Evolutionary conservation across 1,139 yeast species (phyloP).

Genomic region (Kurtzmaniella natalensis): DNA sequence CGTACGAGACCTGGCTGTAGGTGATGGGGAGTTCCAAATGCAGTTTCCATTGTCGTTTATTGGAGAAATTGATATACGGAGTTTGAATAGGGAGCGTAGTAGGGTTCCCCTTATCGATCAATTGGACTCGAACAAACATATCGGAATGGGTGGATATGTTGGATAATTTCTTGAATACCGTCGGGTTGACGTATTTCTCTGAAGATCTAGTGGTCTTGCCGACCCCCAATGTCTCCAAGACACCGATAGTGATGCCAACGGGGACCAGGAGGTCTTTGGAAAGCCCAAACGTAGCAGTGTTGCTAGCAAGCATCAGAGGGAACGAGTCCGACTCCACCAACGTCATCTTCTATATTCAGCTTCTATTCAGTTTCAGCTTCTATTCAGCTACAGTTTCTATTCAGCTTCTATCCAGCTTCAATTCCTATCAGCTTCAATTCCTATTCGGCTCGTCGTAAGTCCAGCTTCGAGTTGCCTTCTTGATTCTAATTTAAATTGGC

Average conservation of each 20-base stretch:
- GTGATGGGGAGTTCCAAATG: constrained; percentile 69
- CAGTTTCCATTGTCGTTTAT: constrained; percentile 43
- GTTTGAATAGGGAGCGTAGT: constrained; percentile 68
- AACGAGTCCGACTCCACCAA: neutral
- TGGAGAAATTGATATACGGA: constrained; percentile 55
- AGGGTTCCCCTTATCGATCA: constrained; percentile 54
- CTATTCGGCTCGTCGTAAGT: too few relatives aligned
- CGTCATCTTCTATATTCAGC: too few relatives aligned
- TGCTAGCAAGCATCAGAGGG: constrained; percentile 12
- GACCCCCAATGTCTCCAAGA: constrained; percentile 20
- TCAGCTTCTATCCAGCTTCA: too few relatives aligned
- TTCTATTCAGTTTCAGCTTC: too few relatives aligned
- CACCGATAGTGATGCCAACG: constrained; percentile 31
- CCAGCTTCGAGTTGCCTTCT: too few relatives aligned
- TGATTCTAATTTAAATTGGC: too few relatives aligned
- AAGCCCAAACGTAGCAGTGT: constrained; percentile 63
- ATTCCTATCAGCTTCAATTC: too few relatives aligned
- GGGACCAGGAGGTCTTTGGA: constrained; percentile 69
- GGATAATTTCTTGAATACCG: constrained; percentile 45
- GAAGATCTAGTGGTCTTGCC: constrained; percentile 37
- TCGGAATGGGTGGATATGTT: constrained; percentile 53
- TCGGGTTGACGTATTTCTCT: constrained; percentile 52
- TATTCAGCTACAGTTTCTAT: too few relatives aligned
- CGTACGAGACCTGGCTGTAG: constrained; percentile 63
- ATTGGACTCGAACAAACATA: constrained; percentile 56